Evolutionary conservation across 768 basidiomycete species (phyloP), one percentile per base, ranked within the genome.

Genomic region (Coprinopsis marcescibilis): DNA sequence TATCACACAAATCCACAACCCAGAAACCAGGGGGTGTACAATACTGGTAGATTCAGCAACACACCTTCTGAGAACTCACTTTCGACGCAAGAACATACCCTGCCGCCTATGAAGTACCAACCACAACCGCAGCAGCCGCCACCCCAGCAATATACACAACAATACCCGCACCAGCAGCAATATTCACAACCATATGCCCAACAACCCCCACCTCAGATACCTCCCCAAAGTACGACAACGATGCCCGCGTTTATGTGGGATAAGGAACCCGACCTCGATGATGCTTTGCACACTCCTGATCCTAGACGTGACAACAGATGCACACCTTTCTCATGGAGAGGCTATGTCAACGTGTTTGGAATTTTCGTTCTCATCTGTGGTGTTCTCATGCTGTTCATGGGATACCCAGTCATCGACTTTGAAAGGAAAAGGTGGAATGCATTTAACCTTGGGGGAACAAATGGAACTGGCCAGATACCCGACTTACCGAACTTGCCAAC

Each of bases 211-310:
- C n/a, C n/a, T n/a, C n/a, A n/a, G n/a, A n/a, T n/a, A n/a, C n/a
- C n/a, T n/a, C n/a, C n/a, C 2, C 29, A 41, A 34, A 47, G 48
- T 52, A 81, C 79, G 7, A 74, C 77, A 7, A 79, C 85, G 0
- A 73, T 87, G 3, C 85, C 85, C 13, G 74, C 81, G 57, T 85
- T 80, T 58, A 57, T 82, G 55, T 90, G 85, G 83, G 89, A 89
- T 61, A 81, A 76, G 58, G 90, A 91, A 48, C 83, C 89, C 7
- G 91, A 94, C 60, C 72, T 86, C 14, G 93, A 96, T 68, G 94
- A 97, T 62, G 77, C 80, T 17, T 74, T 97, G 17, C 94, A 97
- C 63, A 88, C 90, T 69, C 90, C 81, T 36, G 88, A 90, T 68
- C 78, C 86, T 21, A 70, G 77, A n/a, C 72, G 83, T 45, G 85